Evolutionary conservation across 345 rosid genomes (phyloP), one percentile per base, ranked within the genome.

Genomic region (Salix purpurea): DNA sequence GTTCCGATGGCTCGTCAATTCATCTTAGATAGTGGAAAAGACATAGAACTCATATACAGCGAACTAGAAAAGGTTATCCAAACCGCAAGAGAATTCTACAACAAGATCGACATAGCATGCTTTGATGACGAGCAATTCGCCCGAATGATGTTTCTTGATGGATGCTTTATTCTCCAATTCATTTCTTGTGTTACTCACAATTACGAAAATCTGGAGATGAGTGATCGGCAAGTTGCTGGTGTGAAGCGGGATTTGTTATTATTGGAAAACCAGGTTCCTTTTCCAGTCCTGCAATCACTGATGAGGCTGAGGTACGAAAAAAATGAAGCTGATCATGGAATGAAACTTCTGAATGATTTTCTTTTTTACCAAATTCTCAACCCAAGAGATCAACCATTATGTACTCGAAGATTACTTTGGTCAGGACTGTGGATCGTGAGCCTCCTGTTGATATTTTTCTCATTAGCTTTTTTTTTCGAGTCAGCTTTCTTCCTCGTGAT

Each of bases 211-310:
- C 6, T 77, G 3, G 56, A 54, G 5, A 69, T 71, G 36, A 44
- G 6, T n/a, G 28, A 72, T 54, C 28, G 12, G 18, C 37, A 23
- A 16, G 72, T 60, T n/a, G 66, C 37, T 13, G 76, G 13, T 3
- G 32, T 30, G 2, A 46, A 14, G 18, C 66, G 58, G 19, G 87
- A 84, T 34, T n/a, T 84, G 65, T 67, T 84, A 50, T 73, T 78
- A 76, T 66, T 81, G 0, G 84, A 84, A 56, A 82, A 82, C 24
- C 83, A 84, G 37, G 32, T 79, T 15, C 87, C 85, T 21, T 84
- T 30, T 12, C 15, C 4, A 0, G 30, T 84, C 28, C 76, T 84
- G 1, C n/a, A 77, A 23, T n/a, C 34, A 21, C 28, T 82, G 64
- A 70, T 68, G 32, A 23, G 7, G 9, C 9, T 42, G 39, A 56